Percentiles rank a stretch among this genome's conserved stretches.
Conservation (phyloP, 179 eudicot species). For the Beta macrorhiza region DNA sequence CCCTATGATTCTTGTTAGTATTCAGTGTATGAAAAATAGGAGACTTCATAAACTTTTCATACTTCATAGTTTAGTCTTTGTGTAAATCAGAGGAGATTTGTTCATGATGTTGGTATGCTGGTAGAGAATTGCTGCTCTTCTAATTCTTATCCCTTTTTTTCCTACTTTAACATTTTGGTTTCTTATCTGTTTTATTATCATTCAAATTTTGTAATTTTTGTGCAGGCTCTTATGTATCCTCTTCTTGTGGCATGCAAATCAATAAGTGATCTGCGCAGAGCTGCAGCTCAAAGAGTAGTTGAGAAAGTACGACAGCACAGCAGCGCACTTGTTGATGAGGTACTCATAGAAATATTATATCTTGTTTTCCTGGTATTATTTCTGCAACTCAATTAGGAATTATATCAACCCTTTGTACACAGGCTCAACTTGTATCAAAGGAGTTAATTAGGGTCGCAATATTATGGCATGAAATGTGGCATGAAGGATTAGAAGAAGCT, state of each 20-base stretch:
- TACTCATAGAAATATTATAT: constrained; percentile 24
- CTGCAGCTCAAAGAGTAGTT: constrained; percentile 95
- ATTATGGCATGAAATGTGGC: constrained; percentile 99
- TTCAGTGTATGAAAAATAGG: background rate
- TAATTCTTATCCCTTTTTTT: background rate
- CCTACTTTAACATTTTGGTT: background rate
- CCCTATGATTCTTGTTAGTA: background rate
- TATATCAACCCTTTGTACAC: constrained; percentile 16
- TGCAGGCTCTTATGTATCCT: constrained; percentile 98
- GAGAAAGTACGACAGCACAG: constrained; percentile 96
- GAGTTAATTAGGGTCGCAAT: constrained; percentile 96
- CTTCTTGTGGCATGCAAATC: constrained; percentile 99
- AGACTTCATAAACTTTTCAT: background rate
- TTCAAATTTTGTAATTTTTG: constrained; percentile 5
- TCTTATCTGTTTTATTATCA: background rate
- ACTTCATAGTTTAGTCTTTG: background rate
- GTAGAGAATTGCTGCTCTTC: background rate
- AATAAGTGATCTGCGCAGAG: constrained; percentile 83
- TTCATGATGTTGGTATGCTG: constrained; percentile 1
- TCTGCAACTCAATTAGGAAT: background rate
- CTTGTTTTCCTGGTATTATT: background rate
- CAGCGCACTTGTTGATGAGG: constrained; percentile 93
- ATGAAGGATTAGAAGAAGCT: constrained; percentile 97
- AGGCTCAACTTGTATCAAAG: constrained; percentile 98
- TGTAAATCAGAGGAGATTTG: background rate